These are phyloP conservation scores for Botryotinia globosa DNA, from an alignment of 2,329 filamentous ascomycete species.

Conservation along the genomic window DNA sequence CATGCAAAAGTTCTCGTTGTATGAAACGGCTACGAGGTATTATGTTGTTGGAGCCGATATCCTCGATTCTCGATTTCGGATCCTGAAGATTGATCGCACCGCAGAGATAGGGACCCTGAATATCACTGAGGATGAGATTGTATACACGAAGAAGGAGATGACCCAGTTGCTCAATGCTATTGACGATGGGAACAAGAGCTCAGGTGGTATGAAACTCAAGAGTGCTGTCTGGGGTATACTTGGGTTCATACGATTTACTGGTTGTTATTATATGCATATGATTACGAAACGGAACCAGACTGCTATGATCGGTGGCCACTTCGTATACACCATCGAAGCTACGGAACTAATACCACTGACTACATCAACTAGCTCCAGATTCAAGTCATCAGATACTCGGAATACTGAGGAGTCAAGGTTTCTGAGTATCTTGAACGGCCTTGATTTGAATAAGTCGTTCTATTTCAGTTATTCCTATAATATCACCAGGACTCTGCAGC, in stretches of 20 bases:
- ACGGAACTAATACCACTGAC: slow-evolving; percentile 89
- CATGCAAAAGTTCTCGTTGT: slow-evolving; percentile 97
- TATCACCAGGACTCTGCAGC: slow-evolving; percentile 85
- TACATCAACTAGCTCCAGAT: slow-evolving; percentile 61
- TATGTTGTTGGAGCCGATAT: slow-evolving; percentile 94
- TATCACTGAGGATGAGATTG: slow-evolving; percentile 89
- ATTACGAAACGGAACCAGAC: slow-evolving; percentile 96
- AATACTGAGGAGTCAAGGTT: slow-evolving; percentile 90
- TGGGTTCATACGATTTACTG: slow-evolving; percentile 94
- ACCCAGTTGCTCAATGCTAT: slow-evolving; percentile 90
- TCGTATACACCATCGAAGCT: slow-evolving; percentile 90
- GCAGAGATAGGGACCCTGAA: slow-evolving; percentile 74
- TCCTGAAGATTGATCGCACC: slow-evolving; percentile 92
- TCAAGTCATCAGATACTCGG: slow-evolving; percentile 67
- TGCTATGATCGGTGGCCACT: slow-evolving; percentile 93
- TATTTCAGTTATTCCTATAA: slow-evolving; percentile 99
- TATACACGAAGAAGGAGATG: slow-evolving; percentile 91
- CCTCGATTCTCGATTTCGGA: slow-evolving; percentile 81
- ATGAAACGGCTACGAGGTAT: slow-evolving; percentile 90
- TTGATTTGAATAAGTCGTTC: slow-evolving; percentile 87
- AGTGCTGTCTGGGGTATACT: slow-evolving; percentile 91
- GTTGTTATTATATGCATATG: slow-evolving; percentile 93
- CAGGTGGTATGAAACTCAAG: slow-evolving; percentile 84
- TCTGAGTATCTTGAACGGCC: slow-evolving; percentile 80
- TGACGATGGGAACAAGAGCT: slow-evolving; percentile 88